Base-by-base conservation (phyloP, 345 rosid species). In the Gossypium stocksii region DNA sequence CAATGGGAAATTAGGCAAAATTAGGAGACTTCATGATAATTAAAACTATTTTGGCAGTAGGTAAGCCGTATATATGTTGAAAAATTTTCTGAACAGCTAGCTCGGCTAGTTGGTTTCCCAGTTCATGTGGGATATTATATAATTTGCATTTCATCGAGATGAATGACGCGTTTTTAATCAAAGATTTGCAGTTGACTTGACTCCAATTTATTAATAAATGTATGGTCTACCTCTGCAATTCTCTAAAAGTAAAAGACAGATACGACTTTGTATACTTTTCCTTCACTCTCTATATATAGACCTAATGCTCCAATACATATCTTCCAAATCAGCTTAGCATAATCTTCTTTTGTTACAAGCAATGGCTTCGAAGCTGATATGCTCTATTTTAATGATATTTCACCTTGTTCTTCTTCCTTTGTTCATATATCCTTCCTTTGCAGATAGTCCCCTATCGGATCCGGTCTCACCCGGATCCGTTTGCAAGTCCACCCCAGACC, bases 401-500 rank as follows among this genome's bases (percentile, higher is more conserved):
- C n/a, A 34, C 10, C 25, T 62, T 54, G 54, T 75, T 22, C 77
- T 54, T 54, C 60, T 56, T 38, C 71, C 48, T 60, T 57, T 52
- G 25, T 63, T 74, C 71, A n/a, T 53, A 1, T 22, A 27, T 62
- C 64, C 63, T 54, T 51, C 72, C 53, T 53, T 74, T 25, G 48
- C 76, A 11, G 74, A 38, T 34, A 72, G 43, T n/a, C 14, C 17
- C 14, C 52, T 45, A 19, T 60, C 77, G 22, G 75, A 29, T 62
- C 78, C 80, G 25, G 74, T 77, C 27, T 60, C 85, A 0, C 76
- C 77, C 0, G 76, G 80, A 25, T 74, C 82, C 53, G 27, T 85
- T 20, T 90, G 94, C 82, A 63, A 63, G 46, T 81, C 81, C 70
- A 80, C 90, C 10, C 91, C 86, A 2, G 82, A 90, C 66, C 94